Conservation (phyloP, 2,329 filamentous ascomycete genomes). For the Fusarium burgessii region DNA sequence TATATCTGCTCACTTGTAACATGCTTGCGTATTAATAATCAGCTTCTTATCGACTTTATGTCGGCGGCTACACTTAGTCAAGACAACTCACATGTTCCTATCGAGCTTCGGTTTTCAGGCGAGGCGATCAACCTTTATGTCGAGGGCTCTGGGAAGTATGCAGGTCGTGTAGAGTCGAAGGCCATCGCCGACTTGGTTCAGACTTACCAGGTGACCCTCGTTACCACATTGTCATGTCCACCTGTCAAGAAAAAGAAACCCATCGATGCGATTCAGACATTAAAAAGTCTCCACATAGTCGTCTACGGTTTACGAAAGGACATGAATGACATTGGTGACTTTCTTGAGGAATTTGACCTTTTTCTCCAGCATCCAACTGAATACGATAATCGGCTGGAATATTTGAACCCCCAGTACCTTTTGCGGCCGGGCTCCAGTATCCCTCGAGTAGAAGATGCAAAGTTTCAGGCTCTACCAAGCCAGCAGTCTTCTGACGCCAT, state of each 20-base stretch:
- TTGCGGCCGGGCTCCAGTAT: background rate
- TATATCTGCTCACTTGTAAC: fast-evolving
- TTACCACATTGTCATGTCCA: background rate
- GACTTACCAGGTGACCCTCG: background rate
- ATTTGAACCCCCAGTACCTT: background rate
- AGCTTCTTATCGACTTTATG: background rate
- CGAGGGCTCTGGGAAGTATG: background rate
- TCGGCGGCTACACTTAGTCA: background rate
- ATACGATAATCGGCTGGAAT: background rate
- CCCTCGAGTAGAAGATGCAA: background rate
- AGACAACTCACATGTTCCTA: background rate
- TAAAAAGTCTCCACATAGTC: background rate
- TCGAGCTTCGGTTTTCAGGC: background rate
- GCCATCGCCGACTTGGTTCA: background rate
- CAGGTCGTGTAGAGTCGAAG: background rate
- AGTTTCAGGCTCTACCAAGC: background rate
- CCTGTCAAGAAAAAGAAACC: background rate
- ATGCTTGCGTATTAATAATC: background rate
- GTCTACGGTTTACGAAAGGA: background rate
- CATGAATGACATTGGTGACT: background rate
- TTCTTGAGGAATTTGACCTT: background rate
- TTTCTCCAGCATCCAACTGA: background rate
- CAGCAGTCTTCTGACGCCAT: background rate
- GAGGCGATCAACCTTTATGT: background rate
- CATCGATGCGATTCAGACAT: background rate